phyloP scores from a whole-genome alignment of 768 basidiomycete species.

The Grammothele lineata region DNA sequence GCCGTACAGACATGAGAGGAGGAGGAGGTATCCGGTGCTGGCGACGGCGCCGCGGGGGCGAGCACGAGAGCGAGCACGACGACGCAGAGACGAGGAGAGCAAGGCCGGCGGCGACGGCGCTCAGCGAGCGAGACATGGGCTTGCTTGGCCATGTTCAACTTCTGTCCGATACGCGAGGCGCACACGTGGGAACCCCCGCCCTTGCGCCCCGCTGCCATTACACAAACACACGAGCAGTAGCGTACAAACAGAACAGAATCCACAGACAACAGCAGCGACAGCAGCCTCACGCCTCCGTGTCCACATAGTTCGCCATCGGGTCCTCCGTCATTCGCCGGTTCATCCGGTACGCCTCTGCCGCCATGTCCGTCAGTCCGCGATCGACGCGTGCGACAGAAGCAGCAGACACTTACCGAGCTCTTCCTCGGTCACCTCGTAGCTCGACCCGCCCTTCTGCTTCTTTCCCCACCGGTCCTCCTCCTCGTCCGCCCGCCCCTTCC shows the following conservation, averaged over 20 bases:
- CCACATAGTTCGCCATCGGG: conserved; percentile 92
- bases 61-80: conserved; percentile 17
- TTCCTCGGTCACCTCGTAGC: conserved; percentile 87
- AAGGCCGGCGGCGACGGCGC: conserved; percentile 2
- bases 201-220: not conserved
- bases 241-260: conserved; percentile 2
- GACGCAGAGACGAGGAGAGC: conserved; percentile 1
- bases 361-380: no score
- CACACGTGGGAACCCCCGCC: conserved; percentile 11
- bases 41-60: conserved; percentile 16
- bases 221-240: conserved; percentile 13
- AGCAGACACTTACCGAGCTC: conserved; percentile 74
- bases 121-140: conserved; percentile 1
- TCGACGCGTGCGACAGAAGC: no score
- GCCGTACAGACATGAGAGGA: conserved; percentile 17
- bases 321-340: conserved; percentile 69
- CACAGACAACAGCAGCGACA: no score
- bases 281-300: conserved; percentile 38
- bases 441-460: conserved; percentile 49
- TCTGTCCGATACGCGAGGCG: conserved; percentile 10
- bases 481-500: conserved; percentile 49
- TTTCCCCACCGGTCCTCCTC: conserved; percentile 56
- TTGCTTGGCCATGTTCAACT: not conserved
- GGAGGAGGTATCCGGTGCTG: conserved; percentile 9
- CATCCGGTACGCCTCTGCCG: conserved; percentile 89